These are phyloP conservation scores for Vararia minispora DNA, from an alignment of 768 basidiomycete species.

Conservation along the genomic window DNA sequence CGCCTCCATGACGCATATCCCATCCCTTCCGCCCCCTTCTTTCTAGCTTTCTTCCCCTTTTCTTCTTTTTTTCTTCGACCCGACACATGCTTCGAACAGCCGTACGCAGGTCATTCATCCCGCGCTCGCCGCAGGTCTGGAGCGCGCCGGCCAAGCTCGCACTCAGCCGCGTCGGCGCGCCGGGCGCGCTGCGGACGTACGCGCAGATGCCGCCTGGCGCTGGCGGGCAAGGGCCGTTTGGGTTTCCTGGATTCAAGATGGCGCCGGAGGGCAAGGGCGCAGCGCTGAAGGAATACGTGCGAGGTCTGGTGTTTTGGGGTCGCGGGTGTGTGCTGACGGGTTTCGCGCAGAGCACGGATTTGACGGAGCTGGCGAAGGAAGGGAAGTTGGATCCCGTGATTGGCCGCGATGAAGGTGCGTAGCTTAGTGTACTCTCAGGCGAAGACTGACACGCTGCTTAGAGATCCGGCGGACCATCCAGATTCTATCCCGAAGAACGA, in stretches of 20 bases:
- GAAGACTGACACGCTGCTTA: constrained; percentile 10
- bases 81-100: too few relatives aligned
- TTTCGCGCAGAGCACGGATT: constrained; percentile 53
- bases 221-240: constrained; percentile 29
- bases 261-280: constrained; percentile 67
- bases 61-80: too few relatives aligned
- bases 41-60: too few relatives aligned
- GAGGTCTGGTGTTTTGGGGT: constrained; percentile 15
- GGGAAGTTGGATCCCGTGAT: constrained; percentile 90
- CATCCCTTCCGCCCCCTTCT: too few relatives aligned
- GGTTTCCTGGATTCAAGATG: constrained; percentile 50
- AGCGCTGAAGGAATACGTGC: constrained; percentile 69
- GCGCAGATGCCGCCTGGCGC: constrained; percentile 36
- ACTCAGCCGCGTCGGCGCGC: too few relatives aligned
- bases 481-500: constrained; percentile 81
- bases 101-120: too few relatives aligned
- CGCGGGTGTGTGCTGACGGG: not conserved
- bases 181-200: constrained; percentile 32
- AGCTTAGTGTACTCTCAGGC: not conserved
- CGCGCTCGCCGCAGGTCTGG: too few relatives aligned
- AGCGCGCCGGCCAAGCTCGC: too few relatives aligned
- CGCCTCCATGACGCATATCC: too few relatives aligned
- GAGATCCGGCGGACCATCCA: constrained; percentile 89
- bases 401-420: constrained; percentile 71
- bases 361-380: constrained; percentile 72